These are phyloP conservation scores for Metschnikowia colocasiae DNA, from an alignment of 805 yeast genomes.

Conservation along the genomic window DNA sequence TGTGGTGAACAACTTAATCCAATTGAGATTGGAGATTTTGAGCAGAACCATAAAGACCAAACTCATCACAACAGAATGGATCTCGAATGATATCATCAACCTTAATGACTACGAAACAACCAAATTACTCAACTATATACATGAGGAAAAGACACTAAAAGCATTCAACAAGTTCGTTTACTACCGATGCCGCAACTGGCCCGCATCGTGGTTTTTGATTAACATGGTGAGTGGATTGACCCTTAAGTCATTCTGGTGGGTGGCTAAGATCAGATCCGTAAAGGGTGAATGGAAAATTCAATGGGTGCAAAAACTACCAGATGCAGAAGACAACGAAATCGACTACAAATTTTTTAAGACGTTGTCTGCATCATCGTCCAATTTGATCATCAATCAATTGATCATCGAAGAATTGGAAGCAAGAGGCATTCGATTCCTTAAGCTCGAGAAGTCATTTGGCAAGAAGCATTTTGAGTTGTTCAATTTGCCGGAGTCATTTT, in stretches of 20 bases:
- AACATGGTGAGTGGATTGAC: constrained; percentile 36
- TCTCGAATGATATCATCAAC: constrained; percentile 50
- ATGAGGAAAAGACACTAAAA: constrained; percentile 19
- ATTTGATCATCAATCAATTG: constrained; percentile 48
- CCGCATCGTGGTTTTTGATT: constrained; percentile 52
- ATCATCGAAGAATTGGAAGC: constrained; percentile 47
- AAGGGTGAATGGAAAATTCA: constrained; percentile 55
- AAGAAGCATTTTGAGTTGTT: neutral
- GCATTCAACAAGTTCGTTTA: constrained; percentile 27
- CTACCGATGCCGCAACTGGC: constrained; percentile 53
- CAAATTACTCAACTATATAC: constrained; percentile 35
- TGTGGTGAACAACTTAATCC: constrained; percentile 37
- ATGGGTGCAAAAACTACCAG: constrained; percentile 41
- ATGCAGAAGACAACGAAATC: constrained; percentile 15
- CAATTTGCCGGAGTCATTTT: constrained; percentile 3
- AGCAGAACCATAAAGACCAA: constrained; percentile 51
- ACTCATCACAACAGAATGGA: constrained; percentile 68
- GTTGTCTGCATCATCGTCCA: constrained; percentile 43
- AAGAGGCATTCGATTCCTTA: constrained; percentile 35
- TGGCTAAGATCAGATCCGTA: constrained; percentile 45
- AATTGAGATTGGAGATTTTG: constrained; percentile 47
- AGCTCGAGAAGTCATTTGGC: constrained; percentile 10
- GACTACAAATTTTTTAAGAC: constrained; percentile 35
- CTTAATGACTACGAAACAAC: constrained; percentile 46
- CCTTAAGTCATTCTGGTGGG: constrained; percentile 48